Evolutionary conservation across 2,329 filamentous ascomycete genomes (phyloP).

Genomic region (Colletotrichum viniferum): DNA sequence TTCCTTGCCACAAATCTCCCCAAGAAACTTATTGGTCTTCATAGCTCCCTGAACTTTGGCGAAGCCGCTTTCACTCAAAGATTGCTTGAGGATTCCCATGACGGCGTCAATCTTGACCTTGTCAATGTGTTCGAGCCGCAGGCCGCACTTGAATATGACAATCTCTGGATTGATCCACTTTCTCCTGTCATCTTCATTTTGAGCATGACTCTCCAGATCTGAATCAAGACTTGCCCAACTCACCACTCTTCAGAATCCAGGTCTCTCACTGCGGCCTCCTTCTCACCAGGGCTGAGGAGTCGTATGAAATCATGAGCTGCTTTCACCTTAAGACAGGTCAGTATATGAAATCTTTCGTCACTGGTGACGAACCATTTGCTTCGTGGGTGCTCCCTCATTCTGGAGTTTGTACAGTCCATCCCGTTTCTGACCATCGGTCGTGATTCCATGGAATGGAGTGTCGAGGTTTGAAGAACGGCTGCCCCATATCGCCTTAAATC

Average conservation of each 20-base stretch:
- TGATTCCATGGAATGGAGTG: not conserved
- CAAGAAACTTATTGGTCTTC: not conserved
- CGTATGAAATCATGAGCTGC: not conserved
- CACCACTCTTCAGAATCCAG: not conserved
- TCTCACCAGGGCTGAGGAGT: not conserved
- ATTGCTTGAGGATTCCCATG: not conserved
- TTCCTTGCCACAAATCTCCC: not conserved
- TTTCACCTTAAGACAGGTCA: not conserved
- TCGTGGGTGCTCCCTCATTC: not conserved
- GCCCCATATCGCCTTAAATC: not conserved
- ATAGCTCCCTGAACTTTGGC: not conserved
- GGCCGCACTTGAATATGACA: not conserved
- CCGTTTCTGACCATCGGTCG: not conserved
- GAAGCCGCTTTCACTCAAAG: not conserved
- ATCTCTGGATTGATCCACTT: not conserved
- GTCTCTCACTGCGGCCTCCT: not conserved
- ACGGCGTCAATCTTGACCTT: not conserved
- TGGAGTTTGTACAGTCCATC: not conserved
- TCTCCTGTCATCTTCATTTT: not conserved
- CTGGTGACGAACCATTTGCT: not conserved
- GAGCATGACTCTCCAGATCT: fast-evolving
- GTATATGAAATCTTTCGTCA: not conserved
- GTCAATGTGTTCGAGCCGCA: not conserved
- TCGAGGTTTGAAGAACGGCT: not conserved
- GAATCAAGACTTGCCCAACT: fast-evolving